Conservation (phyloP, 768 basidiomycete genomes). For the Leccinum uliginosum region DNA sequence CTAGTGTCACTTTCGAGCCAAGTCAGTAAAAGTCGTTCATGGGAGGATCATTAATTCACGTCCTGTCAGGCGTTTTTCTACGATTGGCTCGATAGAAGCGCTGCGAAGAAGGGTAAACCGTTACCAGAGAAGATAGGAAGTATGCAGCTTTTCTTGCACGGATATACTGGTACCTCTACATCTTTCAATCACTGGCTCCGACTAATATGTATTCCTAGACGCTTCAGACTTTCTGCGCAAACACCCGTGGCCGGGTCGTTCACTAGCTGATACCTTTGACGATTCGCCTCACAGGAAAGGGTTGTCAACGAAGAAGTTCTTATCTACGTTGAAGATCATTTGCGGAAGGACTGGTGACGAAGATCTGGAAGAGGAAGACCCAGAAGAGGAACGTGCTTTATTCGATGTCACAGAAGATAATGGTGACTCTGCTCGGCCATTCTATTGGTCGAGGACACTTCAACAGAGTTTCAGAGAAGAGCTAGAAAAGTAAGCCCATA, state of each 20-base stretch:
- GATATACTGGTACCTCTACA: conserved; percentile 56
- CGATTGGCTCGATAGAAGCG: conserved; percentile 83
- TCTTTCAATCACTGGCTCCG: not conserved
- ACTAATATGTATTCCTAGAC: conserved; percentile 40
- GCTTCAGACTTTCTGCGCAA: conserved; percentile 83
- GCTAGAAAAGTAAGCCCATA: conserved; percentile 67
- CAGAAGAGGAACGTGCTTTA: conserved; percentile 67
- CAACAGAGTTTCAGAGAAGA: conserved; percentile 85
- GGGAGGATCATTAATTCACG: not conserved
- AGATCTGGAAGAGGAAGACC: conserved; percentile 69
- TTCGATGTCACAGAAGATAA: conserved; percentile 67
- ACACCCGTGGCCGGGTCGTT: conserved; percentile 84
- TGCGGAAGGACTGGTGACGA: conserved; percentile 81
- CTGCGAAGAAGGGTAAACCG: conserved; percentile 76
- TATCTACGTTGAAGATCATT: conserved; percentile 68
- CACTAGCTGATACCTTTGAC: conserved; percentile 81
- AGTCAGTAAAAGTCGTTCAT: conserved; percentile 25
- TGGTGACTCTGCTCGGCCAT: conserved; percentile 51
- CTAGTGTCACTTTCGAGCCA: conserved; percentile 79
- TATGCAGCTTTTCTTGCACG: conserved; percentile 85
- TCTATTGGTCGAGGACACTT: conserved; percentile 77
- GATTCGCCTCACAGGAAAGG: conserved; percentile 77
- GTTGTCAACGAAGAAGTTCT: conserved; percentile 59
- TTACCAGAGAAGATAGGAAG: conserved; percentile 88
- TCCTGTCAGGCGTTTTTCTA: conserved; percentile 77